These are phyloP conservation scores for Bauhinia variegata DNA, from an alignment of 306 rosid genomes.

Conservation along the genomic window DNA sequence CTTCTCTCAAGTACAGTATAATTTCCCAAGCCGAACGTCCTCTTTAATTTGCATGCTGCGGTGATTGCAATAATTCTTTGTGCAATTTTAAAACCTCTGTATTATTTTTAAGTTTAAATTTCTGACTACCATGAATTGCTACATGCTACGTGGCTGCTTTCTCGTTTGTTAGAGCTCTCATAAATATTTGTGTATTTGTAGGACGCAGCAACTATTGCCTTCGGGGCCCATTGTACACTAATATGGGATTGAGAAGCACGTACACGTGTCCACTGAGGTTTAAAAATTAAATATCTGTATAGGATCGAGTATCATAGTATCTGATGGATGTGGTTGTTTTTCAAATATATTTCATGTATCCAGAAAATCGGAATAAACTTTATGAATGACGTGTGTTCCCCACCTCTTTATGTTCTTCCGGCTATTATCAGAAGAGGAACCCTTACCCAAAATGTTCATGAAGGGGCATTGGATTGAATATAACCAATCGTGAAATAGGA, in stretches of 20 bases:
- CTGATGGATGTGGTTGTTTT: not conserved
- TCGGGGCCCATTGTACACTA: too few species aligned
- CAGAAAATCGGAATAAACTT: conserved; percentile 9
- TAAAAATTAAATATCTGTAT: not conserved
- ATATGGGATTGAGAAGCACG: conserved; percentile 30
- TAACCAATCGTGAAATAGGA: too few species aligned
- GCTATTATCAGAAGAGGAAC: too few species aligned
- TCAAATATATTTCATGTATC: conserved; percentile 4
- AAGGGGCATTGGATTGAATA: too few species aligned
- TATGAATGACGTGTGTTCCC: conserved; percentile 8
- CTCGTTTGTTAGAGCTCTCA: conserved; percentile 41
- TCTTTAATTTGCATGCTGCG: not conserved
- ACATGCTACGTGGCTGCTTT: not conserved
- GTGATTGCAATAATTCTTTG: not conserved
- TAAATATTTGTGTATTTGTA: conserved; percentile 29
- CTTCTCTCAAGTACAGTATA: too few species aligned
- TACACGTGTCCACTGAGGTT: too few species aligned
- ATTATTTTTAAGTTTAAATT: too few species aligned
- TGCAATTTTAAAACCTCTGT: not conserved
- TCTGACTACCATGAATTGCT: not conserved
- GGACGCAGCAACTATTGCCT: conserved; percentile 31
- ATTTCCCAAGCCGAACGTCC: too few species aligned
- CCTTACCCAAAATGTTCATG: too few species aligned
- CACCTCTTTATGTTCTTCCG: too few species aligned
- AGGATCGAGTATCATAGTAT: too few species aligned